phyloP scores from a whole-genome alignment of 1,284 basidiomycete species.

The Cutaneotrichosporon daszewskae region DNA sequence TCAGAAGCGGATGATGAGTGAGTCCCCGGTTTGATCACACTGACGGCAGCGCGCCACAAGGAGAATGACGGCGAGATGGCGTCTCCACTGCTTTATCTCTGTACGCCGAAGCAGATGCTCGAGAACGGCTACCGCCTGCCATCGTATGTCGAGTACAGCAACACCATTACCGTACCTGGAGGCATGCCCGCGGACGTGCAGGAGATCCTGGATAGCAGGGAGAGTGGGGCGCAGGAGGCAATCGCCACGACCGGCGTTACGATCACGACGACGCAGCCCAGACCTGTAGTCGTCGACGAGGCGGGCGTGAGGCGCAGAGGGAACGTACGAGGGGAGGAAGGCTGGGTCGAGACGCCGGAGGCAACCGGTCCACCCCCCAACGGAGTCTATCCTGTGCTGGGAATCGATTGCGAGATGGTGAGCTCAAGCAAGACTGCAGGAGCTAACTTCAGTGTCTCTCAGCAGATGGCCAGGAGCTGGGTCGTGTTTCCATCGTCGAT shows the following conservation, averaged over 20 bases:
- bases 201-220: conserved; percentile 5
- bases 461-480: conserved; percentile 77
- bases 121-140: conserved; percentile 85
- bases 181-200: conserved; percentile 11
- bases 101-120: conserved; percentile 75
- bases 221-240: neutral
- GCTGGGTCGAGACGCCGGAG: conserved; percentile 65
- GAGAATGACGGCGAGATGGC: conserved; percentile 12
- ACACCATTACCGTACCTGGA: conserved; percentile 28
- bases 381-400: conserved; percentile 41
- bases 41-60: conserved; percentile 8
- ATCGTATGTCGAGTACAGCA: conserved; percentile 58
- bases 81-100: conserved; percentile 61
- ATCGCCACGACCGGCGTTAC: too few relatives aligned
- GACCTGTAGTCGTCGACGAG: conserved; percentile 11
- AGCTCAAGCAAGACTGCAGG: too few relatives aligned
- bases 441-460: conserved; percentile 63
- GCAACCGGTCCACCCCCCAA: conserved; percentile 27
- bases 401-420: conserved; percentile 92
- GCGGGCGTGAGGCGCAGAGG: conserved; percentile 39
- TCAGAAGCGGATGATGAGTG: conserved; percentile 27
- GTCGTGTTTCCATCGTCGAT: conserved; percentile 76
- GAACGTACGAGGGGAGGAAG: conserved; percentile 56
- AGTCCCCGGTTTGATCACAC: conserved; percentile 6
- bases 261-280: neutral